Base-by-base conservation (phyloP, 345 rosid genomes). In the Crucihimalaya himalaica region DNA sequence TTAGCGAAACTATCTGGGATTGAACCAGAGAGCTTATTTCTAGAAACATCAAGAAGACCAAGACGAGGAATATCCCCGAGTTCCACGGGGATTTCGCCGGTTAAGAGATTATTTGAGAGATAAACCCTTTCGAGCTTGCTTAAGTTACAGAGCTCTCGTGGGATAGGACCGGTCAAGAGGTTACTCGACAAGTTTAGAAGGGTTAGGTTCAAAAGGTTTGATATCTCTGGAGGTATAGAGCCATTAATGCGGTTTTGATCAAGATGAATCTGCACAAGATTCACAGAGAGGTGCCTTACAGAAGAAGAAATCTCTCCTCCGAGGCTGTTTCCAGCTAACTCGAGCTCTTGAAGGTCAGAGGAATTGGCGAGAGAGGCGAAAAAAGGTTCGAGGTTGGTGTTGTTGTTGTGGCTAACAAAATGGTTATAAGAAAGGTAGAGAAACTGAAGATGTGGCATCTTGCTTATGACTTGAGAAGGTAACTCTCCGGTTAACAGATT, bases 31-130 rank as follows among this genome's bases (percentile, higher is more conserved):
- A 95, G 89, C 72, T 80, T 83, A 90, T 95, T 95, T 69, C 71
- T 83, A 0, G 99, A 95, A 60, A 95, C 73, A 67, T 95, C 97
- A 40, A 91, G 83, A 25, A 95, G 96, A 23, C 99, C 99, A 14
- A 94, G 76, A 70, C 78, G 88, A 16, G 93, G 82, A 70, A 87
- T 81, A n/a, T 81, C 79, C 0, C 97, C 99, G 8, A 91, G 75
- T 42, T 85, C 92, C 0, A 70, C 40, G 1, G 99, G 99, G 73
- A 94, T 87, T 63, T 85, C 88, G 31, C 97, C 92, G 4, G 82
- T 86, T 46, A 95, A 81, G 8, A 77, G 83, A 43, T 95, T 95
- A 55, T 88, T 82, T 3, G 97, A 95, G 66, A 95, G 72, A 58
- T 84, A 88, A 63, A 89, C 86, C 72, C 97, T 86, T 81, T 95